Conservation (phyloP, 192 early-diverging fungal genomes). For the Coemansia sp. region DNA sequence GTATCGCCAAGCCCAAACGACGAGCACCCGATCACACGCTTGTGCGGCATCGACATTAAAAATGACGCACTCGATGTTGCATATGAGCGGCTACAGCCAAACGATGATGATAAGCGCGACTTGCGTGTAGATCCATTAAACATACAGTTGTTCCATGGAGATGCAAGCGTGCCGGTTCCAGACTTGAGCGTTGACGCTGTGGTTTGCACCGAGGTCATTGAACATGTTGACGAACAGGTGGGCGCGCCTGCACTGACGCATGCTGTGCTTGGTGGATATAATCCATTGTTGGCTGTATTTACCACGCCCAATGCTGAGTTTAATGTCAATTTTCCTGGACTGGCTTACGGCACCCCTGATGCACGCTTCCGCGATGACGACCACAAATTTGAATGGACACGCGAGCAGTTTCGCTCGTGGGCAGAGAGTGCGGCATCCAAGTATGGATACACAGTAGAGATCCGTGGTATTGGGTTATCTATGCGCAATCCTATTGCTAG, state of each 20-base stretch:
- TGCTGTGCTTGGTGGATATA: constrained; percentile 65
- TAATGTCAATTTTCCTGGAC: constrained; percentile 79
- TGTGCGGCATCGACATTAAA: constrained; percentile 77
- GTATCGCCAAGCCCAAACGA: constrained; percentile 51
- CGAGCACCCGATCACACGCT: constrained; percentile 52
- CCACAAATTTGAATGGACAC: constrained; percentile 97
- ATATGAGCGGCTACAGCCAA: constrained; percentile 58
- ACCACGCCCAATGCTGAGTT: constrained; percentile 90
- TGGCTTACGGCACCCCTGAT: constrained; percentile 69
- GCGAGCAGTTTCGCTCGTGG: constrained; percentile 79
- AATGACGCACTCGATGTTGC: constrained; percentile 48
- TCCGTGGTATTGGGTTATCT: constrained; percentile 39
- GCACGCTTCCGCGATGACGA: constrained; percentile 74
- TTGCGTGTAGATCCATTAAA: constrained; percentile 62
- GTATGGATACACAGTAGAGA: constrained; percentile 65
- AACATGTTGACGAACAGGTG: constrained; percentile 65
- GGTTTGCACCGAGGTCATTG: constrained; percentile 81
- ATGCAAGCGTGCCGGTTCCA: constrained; percentile 17
- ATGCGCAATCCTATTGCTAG: constrained; percentile 32
- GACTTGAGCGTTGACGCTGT: constrained; percentile 62
- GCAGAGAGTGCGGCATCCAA: constrained; percentile 54
- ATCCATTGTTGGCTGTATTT: constrained; percentile 68
- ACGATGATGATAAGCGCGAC: constrained; percentile 57
- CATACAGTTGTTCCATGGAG: constrained; percentile 70
- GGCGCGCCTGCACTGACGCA: constrained; percentile 61